Percentiles rank a stretch among this genome's conserved stretches.
These are phyloP conservation scores for Moelleriella libera DNA, from an alignment of 2,329 filamentous ascomycete genomes.

Conservation along the genomic window DNA sequence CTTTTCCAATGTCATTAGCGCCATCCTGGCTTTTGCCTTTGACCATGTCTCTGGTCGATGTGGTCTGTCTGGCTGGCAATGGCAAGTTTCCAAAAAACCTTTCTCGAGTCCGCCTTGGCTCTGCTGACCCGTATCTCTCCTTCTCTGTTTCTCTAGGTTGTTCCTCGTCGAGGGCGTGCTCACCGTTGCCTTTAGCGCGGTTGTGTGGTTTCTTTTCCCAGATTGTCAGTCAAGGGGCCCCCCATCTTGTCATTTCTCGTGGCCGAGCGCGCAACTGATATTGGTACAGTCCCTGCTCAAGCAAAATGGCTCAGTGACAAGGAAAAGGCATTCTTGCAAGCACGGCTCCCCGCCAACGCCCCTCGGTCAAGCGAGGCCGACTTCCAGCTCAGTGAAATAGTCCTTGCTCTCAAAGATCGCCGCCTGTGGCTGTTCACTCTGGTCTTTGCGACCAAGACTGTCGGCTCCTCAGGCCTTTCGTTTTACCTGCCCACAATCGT, in stretches of 20 bases:
- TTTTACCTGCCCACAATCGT: slow-evolving; percentile 30
- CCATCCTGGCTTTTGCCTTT: slow-evolving; percentile 28
- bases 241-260: slow-evolving; percentile 7
- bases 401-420: slow-evolving; percentile 21
- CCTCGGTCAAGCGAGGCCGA: slow-evolving; percentile 24
- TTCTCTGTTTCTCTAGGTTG: slow-evolving; percentile 9
- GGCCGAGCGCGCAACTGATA: slow-evolving; percentile 10
- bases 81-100: slow-evolving; percentile 2
- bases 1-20: slow-evolving; percentile 23
- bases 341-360: slow-evolving; percentile 27
- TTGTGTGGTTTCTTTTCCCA: slow-evolving; percentile 37
- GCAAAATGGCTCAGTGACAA: slow-evolving; percentile 29
- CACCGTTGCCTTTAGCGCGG: slow-evolving; percentile 29
- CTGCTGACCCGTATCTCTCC: too few species aligned
- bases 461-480: slow-evolving; percentile 24
- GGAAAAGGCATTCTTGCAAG: slow-evolving; percentile 33
- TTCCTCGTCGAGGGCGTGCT: slow-evolving; percentile 29
- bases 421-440: slow-evolving; percentile 30
- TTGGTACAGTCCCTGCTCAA: slow-evolving; percentile 22
- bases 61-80: slow-evolving; percentile 17
- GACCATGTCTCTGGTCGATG: slow-evolving; percentile 19
- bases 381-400: slow-evolving; percentile 22
- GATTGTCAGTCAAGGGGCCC: slow-evolving; percentile 25
- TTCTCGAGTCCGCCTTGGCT: too few species aligned
- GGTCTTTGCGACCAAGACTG: slow-evolving; percentile 28